Base-by-base conservation (phyloP, 2,329 filamentous ascomycete species). In the Drechmeria coniospora region DNA sequence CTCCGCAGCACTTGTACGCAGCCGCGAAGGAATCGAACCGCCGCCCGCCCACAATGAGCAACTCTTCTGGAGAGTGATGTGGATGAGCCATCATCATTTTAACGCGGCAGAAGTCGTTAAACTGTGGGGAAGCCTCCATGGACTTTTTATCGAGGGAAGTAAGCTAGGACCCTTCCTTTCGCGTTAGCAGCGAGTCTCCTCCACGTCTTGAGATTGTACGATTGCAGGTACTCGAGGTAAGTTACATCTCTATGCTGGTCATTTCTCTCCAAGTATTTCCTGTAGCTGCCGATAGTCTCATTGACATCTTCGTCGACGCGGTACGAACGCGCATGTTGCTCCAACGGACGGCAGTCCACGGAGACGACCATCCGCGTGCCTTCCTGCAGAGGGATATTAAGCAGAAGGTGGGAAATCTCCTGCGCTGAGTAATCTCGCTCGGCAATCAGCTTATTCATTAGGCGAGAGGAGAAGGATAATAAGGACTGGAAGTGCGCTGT, bases 341-440 rank as follows among this genome's bases (percentile, higher is more conserved):
- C 25, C 17, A 27, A 27, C 25, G 25, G 25, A 20, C 25, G 25
- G 25, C 25, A 27, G 25, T 23, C 28, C 15, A 30, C 28, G 23
- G 14, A 3, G 15, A 19, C 15, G 5, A 30, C 28, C 14, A 25
- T 21, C 9, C 22, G 28, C 6, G 28, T 30, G 15, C 28, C 28
- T 26, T 30, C 28, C 18, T 26, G 28, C 11, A 30, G 28, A 11
- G 15, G 16, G 13, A 25, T 25, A 17, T 30, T 30, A 15, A 26
- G 23, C 28, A 26, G 23, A 9, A 30, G 14, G 12, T 26, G 28
- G 23, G 15, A 26, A 16, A 30, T 26, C 23, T 30, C 28, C 17
- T 26, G 28, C 18, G 23, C 28, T 8, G 28, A 30, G 16, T 21
- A 30, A 26, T 30, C 28, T 12, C 28, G 25, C 28, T 30, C 28